phyloP scores from a whole-genome alignment of 2,329 filamentous ascomycete species.

The Botryotinia globosa region DNA sequence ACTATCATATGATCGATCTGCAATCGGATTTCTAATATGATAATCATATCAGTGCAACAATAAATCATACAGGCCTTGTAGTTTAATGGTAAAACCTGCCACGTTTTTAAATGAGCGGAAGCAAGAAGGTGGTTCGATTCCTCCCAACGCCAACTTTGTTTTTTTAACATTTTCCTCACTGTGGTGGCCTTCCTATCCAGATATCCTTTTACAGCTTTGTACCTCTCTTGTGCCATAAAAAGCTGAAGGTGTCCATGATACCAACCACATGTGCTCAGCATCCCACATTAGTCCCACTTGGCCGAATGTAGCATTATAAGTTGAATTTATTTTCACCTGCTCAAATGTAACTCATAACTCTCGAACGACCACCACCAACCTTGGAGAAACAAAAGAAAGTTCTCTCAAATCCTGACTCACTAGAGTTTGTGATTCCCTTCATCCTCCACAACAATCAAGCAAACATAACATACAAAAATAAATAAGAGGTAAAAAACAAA shows the following conservation, averaged over 20 bases:
- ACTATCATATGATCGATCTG: neutral
- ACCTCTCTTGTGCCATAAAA: neutral
- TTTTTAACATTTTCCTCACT: neutral
- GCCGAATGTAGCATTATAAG: neutral
- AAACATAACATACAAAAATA: neutral
- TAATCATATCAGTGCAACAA: neutral
- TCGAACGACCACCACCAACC: neutral
- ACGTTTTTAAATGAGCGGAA: neutral
- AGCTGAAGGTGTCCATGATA: neutral
- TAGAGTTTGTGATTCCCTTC: neutral
- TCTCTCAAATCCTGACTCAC: neutral
- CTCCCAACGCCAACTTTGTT: neutral
- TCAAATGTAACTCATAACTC: neutral
- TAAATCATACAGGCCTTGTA: neutral
- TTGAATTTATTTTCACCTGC: neutral
- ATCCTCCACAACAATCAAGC: neutral
- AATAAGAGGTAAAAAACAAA: neutral
- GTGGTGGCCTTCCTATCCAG: neutral
- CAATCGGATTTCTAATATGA: neutral
- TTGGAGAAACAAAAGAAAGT: neutral
- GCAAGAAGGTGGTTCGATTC: neutral
- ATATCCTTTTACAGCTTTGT: neutral
- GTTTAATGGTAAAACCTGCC: neutral
- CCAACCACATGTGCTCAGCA: neutral
- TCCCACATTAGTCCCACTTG: neutral